Base-by-base conservation (phyloP, 176 grass and related monocot genomes). In the Oryza meyeriana region DNA sequence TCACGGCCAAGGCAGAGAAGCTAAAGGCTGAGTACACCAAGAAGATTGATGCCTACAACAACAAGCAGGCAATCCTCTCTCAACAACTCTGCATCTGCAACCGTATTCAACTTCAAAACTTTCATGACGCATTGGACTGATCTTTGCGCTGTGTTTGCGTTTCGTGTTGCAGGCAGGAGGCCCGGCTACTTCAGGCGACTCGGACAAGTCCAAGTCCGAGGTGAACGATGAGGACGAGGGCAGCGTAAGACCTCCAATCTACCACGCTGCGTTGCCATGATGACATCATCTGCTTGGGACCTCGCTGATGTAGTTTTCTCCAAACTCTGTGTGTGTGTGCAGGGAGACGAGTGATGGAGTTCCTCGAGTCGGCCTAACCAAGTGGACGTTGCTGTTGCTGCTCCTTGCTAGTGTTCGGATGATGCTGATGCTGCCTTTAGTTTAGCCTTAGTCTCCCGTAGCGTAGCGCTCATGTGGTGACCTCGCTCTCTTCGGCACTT, bases 131-230 rank as follows among this genome's bases (percentile, higher is more conserved):
- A 18, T 2, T 32, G 11, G 0, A 35, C 11, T 78, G 59, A 67
- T 4, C 4, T 25, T 2, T 38, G n/a, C 5, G 1, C 3, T 69
- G 6, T 24, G 7, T 0, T 59, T 5, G 9, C 20, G 22, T 32
- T 32, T 18, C 17, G 26, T 1, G 0, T 32, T 74, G 36, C 79
- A 90, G 84, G 31, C 79, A 61, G 88, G 25, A 57, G 81, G 71
- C 22, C 78, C 48, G 22, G 50, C 62, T 0, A 69, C 36, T 0
- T 83, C 88, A 2, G 96, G 92, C 4, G 94, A 97, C 45, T 97
- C 92, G 13, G 94, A 92, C 87, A 97, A 97, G 85, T 94, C 92
- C 78, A 94, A 92, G 79, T 97, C 94, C 8, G 94, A 97, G 90
- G 71, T 97, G 17, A 88, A 94, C 20, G 91, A 97, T 17, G 91